phyloP scores from a whole-genome alignment of 2,329 filamentous ascomycete species.

The Cercospora zeina region DNA sequence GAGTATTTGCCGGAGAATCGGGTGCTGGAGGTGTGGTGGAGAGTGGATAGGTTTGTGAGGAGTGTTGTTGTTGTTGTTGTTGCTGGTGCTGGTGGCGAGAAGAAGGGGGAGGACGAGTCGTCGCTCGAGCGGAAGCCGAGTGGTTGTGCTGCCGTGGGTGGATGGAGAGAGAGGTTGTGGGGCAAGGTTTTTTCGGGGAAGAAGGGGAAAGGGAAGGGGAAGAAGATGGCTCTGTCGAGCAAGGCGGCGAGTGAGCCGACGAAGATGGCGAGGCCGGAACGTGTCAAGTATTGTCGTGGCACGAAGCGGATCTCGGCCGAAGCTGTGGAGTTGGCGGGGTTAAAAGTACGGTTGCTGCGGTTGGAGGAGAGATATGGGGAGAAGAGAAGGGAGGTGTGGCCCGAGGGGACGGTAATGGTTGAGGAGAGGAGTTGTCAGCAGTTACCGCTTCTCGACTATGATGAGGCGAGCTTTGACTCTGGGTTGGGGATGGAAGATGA shows the following conservation, averaged over 20 bases:
- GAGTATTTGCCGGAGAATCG: background rate
- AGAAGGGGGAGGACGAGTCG: background rate
- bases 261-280: background rate
- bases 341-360: background rate
- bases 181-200: background rate
- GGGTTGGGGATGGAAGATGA: background rate
- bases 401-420: background rate
- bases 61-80: background rate
- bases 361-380: background rate
- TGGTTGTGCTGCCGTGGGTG: no score
- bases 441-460: background rate
- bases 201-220: background rate
- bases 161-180: background rate
- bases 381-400: constrained; percentile 2
- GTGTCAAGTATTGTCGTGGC: background rate
- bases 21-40: background rate
- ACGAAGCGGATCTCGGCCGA: background rate
- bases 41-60: background rate
- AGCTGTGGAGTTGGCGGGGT: background rate
- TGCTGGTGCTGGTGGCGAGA: background rate
- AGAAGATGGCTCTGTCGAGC: background rate
- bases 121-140: background rate
- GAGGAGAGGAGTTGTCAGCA: background rate
- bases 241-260: background rate
- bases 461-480: background rate